A percentile compares a stretch with the other conserved stretches of the same genome.
phyloP scores from a whole-genome alignment of 2,329 filamentous ascomycete genomes.

The Fusarium sp. region DNA sequence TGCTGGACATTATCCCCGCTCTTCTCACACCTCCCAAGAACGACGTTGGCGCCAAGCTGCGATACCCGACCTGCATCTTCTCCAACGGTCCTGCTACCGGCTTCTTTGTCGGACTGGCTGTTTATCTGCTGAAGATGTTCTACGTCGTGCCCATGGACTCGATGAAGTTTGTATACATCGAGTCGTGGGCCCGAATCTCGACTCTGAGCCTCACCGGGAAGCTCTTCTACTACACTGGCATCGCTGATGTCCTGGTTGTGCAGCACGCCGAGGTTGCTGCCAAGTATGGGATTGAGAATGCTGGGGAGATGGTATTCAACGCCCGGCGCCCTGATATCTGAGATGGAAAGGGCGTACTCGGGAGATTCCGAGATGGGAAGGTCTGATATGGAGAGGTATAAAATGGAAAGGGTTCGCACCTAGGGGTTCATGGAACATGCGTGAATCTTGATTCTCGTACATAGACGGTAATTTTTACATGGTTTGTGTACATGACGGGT shows the following conservation, averaged over 20 bases:
- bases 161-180: conserved; percentile 83
- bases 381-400: conserved; percentile 18
- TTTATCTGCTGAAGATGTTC: conserved; percentile 58
- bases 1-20: conserved; percentile 67
- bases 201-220: conserved; percentile 85
- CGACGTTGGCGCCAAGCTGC: conserved; percentile 36
- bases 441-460: conserved; percentile 35
- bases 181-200: conserved; percentile 88
- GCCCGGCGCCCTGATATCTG: conserved; percentile 42
- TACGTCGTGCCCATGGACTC: conserved; percentile 57
- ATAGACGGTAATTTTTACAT: conserved; percentile 39
- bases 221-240: conserved; percentile 67
- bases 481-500: conserved; percentile 38
- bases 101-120: conserved; percentile 71
- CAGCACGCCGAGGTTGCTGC: conserved; percentile 75
- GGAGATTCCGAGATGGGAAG: background rate
- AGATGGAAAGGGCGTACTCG: conserved; percentile 13
- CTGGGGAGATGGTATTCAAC: conserved; percentile 53
- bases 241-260: conserved; percentile 82
- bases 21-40: conserved; percentile 53
- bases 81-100: conserved; percentile 91
- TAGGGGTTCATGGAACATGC: conserved; percentile 26
- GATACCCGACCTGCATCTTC: conserved; percentile 76
- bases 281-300: conserved; percentile 51
- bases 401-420: conserved; percentile 14